Conservation (phyloP, 192 early-diverging fungal species). For the Obelidium mucronatum region DNA sequence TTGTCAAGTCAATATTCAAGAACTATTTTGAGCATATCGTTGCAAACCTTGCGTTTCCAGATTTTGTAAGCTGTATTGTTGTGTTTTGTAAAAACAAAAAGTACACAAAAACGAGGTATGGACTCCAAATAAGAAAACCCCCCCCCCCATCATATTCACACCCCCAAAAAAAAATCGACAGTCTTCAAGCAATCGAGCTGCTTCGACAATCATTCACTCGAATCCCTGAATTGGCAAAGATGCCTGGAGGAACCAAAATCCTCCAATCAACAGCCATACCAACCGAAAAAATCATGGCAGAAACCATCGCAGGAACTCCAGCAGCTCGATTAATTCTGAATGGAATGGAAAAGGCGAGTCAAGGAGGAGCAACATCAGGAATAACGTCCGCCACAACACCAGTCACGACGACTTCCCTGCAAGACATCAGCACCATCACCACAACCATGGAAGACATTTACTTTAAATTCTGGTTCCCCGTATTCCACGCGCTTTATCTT, state of each 20-base stretch:
- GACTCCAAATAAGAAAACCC: too few relatives aligned
- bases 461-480: constrained; percentile 80
- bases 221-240: constrained; percentile 56
- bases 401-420: neutral
- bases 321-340: constrained; percentile 33
- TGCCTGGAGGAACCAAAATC: constrained; percentile 30
- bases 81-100: constrained; percentile 75
- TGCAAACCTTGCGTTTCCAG: constrained; percentile 59
- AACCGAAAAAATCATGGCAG: constrained; percentile 37
- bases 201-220: constrained; percentile 52
- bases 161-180: constrained; percentile 34
- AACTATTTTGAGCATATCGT: constrained; percentile 72
- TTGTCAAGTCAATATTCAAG: constrained; percentile 68
- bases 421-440: neutral
- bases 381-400: constrained; percentile 27
- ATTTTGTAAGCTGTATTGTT: constrained; percentile 57
- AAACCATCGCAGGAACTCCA: constrained; percentile 29
- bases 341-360: constrained; percentile 26
- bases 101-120: constrained; percentile 70
- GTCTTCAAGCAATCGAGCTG: constrained; percentile 64
- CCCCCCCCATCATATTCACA: too few relatives aligned
- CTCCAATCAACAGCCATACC: constrained; percentile 32
- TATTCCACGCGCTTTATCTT: constrained; percentile 87
- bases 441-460: constrained; percentile 57
- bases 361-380: constrained; percentile 6